A percentile compares a stretch with the other conserved stretches of the same genome.
phyloP scores from a whole-genome alignment of 1,284 basidiomycete species.

The Bondarzewia mesenterica region DNA sequence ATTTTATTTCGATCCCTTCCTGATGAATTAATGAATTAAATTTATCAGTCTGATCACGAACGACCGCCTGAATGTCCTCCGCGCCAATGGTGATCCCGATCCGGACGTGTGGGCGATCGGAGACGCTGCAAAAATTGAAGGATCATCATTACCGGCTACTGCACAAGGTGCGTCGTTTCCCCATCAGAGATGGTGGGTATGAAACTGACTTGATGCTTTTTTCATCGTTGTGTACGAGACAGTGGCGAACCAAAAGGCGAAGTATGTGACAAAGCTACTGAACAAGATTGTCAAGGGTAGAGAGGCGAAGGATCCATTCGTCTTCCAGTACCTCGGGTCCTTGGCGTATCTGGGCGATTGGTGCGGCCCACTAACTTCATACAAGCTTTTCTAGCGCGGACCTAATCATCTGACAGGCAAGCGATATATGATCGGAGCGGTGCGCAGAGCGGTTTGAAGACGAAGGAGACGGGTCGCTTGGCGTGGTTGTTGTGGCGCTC shows the following conservation, averaged over 20 bases:
- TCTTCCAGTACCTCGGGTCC: slow-evolving; percentile 66
- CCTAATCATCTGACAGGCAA: slow-evolving; percentile 38
- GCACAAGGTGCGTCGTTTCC: slow-evolving; percentile 51
- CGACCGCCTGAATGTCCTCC: slow-evolving; percentile 53
- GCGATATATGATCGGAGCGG: slow-evolving; percentile 65
- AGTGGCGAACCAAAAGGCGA: slow-evolving; percentile 81
- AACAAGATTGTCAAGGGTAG: slow-evolving; percentile 49
- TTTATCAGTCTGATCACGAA: slow-evolving; percentile 49
- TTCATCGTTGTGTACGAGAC: slow-evolving; percentile 8
- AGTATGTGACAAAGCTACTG: slow-evolving; percentile 63
- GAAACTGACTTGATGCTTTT: slow-evolving; percentile 3
- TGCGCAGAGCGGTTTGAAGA: slow-evolving; percentile 45
- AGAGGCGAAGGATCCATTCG: slow-evolving; percentile 40
- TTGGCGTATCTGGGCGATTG: slow-evolving; percentile 79
- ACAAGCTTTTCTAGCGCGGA: not conserved
- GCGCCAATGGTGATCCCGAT: slow-evolving; percentile 48
- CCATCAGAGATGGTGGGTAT: not conserved
- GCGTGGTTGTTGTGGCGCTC: slow-evolving; percentile 80
- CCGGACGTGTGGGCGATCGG: slow-evolving; percentile 80
- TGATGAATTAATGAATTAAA: not conserved
- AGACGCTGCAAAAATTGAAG: slow-evolving; percentile 61
- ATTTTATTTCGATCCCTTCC: not conserved
- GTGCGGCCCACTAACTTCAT: slow-evolving; percentile 24
- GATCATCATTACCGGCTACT: slow-evolving; percentile 70
- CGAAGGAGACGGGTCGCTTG: slow-evolving; percentile 58